Conservation (phyloP, 495 filamentous ascomycete species). For the Aspergillus cristatus region DNA sequence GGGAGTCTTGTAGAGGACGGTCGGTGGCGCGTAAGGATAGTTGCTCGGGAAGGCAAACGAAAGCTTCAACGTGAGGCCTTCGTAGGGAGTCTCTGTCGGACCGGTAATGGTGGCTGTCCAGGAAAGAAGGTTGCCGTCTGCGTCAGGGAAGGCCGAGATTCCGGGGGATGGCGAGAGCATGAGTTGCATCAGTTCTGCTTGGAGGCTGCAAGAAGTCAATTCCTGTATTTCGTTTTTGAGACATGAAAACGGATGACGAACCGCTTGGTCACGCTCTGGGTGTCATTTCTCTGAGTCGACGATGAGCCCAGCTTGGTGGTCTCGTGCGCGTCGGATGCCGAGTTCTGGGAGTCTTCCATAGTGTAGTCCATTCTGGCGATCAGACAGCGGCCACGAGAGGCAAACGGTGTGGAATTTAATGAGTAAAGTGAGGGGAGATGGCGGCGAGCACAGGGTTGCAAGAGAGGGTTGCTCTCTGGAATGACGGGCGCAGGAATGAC, state of each 20-base stretch:
- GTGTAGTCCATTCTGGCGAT: slow-evolving; percentile 48
- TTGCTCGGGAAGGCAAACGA: slow-evolving; percentile 82
- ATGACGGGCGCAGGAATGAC: slow-evolving; percentile 26
- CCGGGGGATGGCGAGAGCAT: slow-evolving; percentile 93
- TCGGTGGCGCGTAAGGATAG: slow-evolving; percentile 90
- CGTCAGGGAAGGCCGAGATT: slow-evolving; percentile 88
- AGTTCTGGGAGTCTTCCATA: slow-evolving; percentile 66
- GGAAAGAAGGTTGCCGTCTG: slow-evolving; percentile 76
- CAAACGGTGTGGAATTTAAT: background rate
- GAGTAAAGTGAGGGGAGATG: background rate
- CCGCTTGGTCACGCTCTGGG: slow-evolving; percentile 74
- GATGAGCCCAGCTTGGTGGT: slow-evolving; percentile 50
- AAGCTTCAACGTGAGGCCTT: slow-evolving; percentile 84
- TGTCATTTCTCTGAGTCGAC: slow-evolving; percentile 46
- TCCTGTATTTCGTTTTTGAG: too few relatives aligned
- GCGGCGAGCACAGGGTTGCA: too few relatives aligned
- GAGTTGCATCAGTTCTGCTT: slow-evolving; percentile 94
- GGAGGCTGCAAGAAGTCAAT: slow-evolving; percentile 50
- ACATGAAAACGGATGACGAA: too few relatives aligned
- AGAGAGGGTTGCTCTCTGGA: slow-evolving; percentile 28
- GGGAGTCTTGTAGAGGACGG: slow-evolving; percentile 85
- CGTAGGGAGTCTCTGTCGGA: slow-evolving; percentile 85
- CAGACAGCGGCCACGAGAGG: too few relatives aligned
- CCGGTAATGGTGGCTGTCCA: slow-evolving; percentile 95
- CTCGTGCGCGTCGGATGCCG: slow-evolving; percentile 51